A percentile compares a stretch with the other conserved stretches of the same genome.
phyloP scores from a whole-genome alignment of 1,284 basidiomycete genomes.

The Afroboletus lepidellus region DNA sequence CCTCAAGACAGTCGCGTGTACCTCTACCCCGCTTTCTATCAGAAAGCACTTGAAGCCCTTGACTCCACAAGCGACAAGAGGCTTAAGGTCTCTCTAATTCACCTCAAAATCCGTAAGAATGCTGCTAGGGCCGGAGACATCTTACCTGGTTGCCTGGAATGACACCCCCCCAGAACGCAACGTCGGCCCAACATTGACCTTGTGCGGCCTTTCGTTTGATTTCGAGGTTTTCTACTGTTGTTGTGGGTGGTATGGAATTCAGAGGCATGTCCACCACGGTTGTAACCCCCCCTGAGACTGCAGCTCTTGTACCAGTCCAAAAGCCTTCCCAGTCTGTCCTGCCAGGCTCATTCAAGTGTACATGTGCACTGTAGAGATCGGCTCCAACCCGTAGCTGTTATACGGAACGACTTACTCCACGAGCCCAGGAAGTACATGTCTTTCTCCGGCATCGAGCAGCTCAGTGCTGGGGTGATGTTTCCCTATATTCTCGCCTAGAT shows the following conservation, averaged over 20 bases:
- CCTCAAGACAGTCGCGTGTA: conserved; percentile 34
- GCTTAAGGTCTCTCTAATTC: conserved; percentile 55
- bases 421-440: conserved; percentile 77
- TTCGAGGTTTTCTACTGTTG: conserved; percentile 72
- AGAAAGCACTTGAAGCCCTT: conserved; percentile 96
- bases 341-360: conserved; percentile 92
- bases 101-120: conserved; percentile 2
- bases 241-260: conserved; percentile 93
- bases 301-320: conserved; percentile 84
- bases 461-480: conserved; percentile 32
- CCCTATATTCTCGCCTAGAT: conserved; percentile 35
- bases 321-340: conserved; percentile 94
- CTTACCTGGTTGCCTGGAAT: conserved; percentile 83
- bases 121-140: background rate
- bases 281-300: conserved; percentile 87
- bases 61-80: conserved; percentile 74
- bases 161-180: conserved; percentile 94
- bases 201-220: conserved; percentile 69
- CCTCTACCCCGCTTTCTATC: conserved; percentile 90
- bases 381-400: background rate
- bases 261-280: conserved; percentile 94
- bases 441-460: conserved; percentile 64
- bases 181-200: conserved; percentile 78
- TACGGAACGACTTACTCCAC: conserved; percentile 39
- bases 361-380: conserved; percentile 65